Evolutionary conservation across 306 rosid species (phyloP), one percentile per base, ranked within the genome.

Genomic region (Trifolium dubium): DNA sequence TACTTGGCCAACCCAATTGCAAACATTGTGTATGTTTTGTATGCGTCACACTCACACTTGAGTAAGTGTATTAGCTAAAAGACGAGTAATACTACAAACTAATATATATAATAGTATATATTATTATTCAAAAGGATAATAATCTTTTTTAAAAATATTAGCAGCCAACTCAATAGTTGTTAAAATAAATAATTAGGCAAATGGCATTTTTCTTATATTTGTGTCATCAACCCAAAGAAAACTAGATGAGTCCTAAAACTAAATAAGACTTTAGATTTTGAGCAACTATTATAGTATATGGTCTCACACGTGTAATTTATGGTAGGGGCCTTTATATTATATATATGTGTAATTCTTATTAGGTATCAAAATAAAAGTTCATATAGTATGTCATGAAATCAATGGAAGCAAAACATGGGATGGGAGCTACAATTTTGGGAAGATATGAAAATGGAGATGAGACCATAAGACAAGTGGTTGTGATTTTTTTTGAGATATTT

Each of bases 141-240:
- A 10, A 3, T 23, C n/a, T 69, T 77, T 49, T 34, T 35, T 5
- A 23, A 60, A 60, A 34, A 12, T 14, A 29, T 10, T 3, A 37
- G 9, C 66, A 61, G 66, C 49, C 66, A 78, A 39, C 15, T 9
- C 14, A 29, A 53, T 53, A 3, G 19, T 74, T 50, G 64, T 74
- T 8, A 60, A 64, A 10, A 32, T 31, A 74, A 63, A 40, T 4
- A 54, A 7, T 37, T 51, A n/a, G 17, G 43, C 37, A 64, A 64
- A 40, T 37, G 11, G n/a, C 14, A 64, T 65, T 64, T 53, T 74
- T 34, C 14, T 60, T 15, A 46, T n/a, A 30, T 2, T 61, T 14
- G 6, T 30, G 10, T 12, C 51, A 44, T n/a, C 12, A 12, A 23
- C 0, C n/a, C 51, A 3, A 12, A 10, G 5, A 11, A 44, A 4